Evolutionary conservation across 2,329 filamentous ascomycete genomes (phyloP), one percentile per base, ranked within the genome.

Genomic region (Colletotrichum lentis): DNA sequence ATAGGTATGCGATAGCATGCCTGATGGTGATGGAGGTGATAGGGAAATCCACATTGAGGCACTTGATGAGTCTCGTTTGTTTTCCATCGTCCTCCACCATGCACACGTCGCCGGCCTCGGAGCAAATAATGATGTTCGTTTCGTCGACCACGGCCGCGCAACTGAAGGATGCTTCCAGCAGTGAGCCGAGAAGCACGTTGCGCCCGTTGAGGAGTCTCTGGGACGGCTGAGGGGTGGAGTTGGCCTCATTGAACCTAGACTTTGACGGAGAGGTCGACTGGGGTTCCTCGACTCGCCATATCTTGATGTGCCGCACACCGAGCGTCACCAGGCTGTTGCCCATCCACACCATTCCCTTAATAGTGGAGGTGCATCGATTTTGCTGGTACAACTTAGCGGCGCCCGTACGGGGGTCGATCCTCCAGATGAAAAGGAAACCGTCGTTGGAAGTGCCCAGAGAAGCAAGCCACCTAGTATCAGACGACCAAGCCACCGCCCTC

Each of bases 341-440:
- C 79, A 97, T 88, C 95, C 96, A 99, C 47, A 91, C 86, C 88
- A 99, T 97, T 61, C 91, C 90, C 71, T 90, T 90, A 73, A 98
- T 87, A 70, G 89, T 89, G 20, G 92, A 94, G 7, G 94, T 98
- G 79, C 96, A 98, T 77, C 96, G 93, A 79, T 98, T 89, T 73
- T 98, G 84, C 86, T 97, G 76, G 85, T 95, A 86, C 41, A 98
- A 82, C 73, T 85, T 93, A 2, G 94, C 90, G 22, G 90, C 86
- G 20, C 94, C 95, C 11, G 88, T 96, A 56, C 89, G 91, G n/a
- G 90, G 81, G 74, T 96, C 94, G 72, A 97, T 87, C 72, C 85
- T 88, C 94, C 95, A 98, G 35, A 98, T 85, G 76, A 95, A 97
- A 22, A 99, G 84, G 76, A 96, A 98, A 1, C 95, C 95, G 79